These are phyloP conservation scores for Quercus aquifolioides DNA, from an alignment of 306 rosid species.

Conservation along the genomic window DNA sequence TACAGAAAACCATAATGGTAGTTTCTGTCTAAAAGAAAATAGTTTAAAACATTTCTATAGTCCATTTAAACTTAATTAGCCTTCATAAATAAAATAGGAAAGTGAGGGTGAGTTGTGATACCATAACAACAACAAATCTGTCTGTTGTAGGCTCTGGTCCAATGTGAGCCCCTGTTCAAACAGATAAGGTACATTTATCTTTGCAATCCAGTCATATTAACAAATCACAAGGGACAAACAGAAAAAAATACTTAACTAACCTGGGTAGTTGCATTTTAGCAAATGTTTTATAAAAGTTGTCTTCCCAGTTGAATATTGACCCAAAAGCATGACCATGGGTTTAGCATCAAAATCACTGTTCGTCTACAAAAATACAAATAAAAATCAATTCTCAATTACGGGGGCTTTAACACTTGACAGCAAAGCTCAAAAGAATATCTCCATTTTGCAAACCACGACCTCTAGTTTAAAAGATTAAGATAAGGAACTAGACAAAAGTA, in stretches of 20 bases:
- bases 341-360: constrained; percentile 93
- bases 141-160: constrained; percentile 99
- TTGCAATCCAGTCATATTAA: background rate
- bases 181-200: background rate
- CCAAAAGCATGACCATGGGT: constrained; percentile 97
- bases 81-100: background rate
- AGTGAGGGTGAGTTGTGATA: constrained; percentile 21
- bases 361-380: constrained; percentile 45
- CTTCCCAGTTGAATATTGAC: constrained; percentile 97
- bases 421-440: background rate
- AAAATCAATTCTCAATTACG: constrained; percentile 7
- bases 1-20: background rate
- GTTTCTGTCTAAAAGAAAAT: background rate
- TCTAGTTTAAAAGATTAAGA: background rate
- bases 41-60: background rate
- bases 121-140: constrained; percentile 96
- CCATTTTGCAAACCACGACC: constrained; percentile 1
- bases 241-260: constrained; percentile 35
- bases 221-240: background rate
- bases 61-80: background rate
- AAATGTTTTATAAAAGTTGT: constrained; percentile 93
- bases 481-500: too few relatives aligned
- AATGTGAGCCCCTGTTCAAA: constrained; percentile 75
- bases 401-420: too few relatives aligned
- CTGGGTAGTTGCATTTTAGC: constrained; percentile 79